Percentiles rank a stretch among this genome's conserved stretches.
These are phyloP conservation scores for Peronosclerospora sorghi DNA, from an alignment of 352 stramenopile species.

Conservation along the genomic window DNA sequence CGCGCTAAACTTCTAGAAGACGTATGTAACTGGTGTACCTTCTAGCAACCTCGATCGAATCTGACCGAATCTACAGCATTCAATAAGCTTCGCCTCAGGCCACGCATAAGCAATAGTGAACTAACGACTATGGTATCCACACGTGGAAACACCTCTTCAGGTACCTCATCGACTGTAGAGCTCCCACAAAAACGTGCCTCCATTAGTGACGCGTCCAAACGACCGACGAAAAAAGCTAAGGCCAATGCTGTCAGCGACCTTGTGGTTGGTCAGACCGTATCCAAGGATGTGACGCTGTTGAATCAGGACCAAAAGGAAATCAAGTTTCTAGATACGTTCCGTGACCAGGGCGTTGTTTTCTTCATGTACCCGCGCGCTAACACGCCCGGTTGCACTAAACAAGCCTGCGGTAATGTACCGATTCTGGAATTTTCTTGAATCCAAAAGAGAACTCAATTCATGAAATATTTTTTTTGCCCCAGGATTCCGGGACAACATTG, in stretches of 20 bases:
- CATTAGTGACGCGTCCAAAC: conserved; percentile 12
- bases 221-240: conserved; percentile 38
- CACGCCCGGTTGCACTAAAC: conserved; percentile 81
- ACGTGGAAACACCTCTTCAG: conserved; percentile 34
- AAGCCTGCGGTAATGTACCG: conserved; percentile 53
- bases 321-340: conserved; percentile 52
- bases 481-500: conserved; percentile 80
- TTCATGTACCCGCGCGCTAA: conserved; percentile 86
- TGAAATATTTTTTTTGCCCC: background rate
- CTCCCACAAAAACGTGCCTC: conserved; percentile 21
- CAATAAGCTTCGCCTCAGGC: background rate
- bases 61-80: background rate
- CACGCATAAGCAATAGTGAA: background rate
- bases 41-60: background rate
- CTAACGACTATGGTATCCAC: conserved; percentile 36
- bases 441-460: background rate
- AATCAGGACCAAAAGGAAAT: conserved; percentile 64
- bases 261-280: conserved; percentile 37
- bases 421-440: background rate
- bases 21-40: background rate
- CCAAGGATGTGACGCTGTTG: conserved; percentile 51
- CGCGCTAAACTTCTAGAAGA: background rate
- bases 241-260: conserved; percentile 28
- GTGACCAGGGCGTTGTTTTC: conserved; percentile 72
- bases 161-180: conserved; percentile 10